Conservation (phyloP, 106 monocot species). For the Allium cepa region DNA sequence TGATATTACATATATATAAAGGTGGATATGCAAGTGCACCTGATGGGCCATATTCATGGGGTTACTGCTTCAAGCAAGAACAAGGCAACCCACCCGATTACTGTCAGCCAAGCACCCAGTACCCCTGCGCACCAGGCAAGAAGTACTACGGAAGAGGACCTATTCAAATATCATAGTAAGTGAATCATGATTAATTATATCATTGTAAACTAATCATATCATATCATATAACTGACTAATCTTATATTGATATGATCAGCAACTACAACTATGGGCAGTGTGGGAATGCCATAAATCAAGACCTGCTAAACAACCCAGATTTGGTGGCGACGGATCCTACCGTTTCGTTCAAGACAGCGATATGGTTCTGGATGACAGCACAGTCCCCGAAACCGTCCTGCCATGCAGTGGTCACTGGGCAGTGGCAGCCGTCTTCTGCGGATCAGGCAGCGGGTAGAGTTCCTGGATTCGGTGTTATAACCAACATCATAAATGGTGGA, state of each 20-base stretch:
- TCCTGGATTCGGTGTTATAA: too few relatives aligned
- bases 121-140: slow-evolving; percentile 78
- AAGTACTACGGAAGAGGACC: slow-evolving; percentile 83
- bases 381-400: too few relatives aligned
- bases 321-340: too few relatives aligned
- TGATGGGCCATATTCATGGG: slow-evolving; percentile 81
- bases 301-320: too few relatives aligned
- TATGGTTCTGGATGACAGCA: too few relatives aligned
- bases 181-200: not conserved
- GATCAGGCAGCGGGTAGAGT: too few relatives aligned
- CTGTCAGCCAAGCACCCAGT: slow-evolving; percentile 51
- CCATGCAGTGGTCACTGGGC: too few relatives aligned
- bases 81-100: slow-evolving; percentile 48
- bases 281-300: too few relatives aligned
- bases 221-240: not conserved
- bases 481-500: too few relatives aligned
- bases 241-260: not conserved
- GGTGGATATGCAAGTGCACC: slow-evolving; percentile 79
- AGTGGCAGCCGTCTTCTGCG: too few relatives aligned
- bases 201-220: not conserved
- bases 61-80: slow-evolving; percentile 77
- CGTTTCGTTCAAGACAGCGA: too few relatives aligned
- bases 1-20: not conserved
- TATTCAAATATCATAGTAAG: slow-evolving; percentile 61
- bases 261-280: too few relatives aligned